Conservation (phyloP, 2,329 filamentous ascomycete genomes). For the Zymoseptoria crescenta region DNA sequence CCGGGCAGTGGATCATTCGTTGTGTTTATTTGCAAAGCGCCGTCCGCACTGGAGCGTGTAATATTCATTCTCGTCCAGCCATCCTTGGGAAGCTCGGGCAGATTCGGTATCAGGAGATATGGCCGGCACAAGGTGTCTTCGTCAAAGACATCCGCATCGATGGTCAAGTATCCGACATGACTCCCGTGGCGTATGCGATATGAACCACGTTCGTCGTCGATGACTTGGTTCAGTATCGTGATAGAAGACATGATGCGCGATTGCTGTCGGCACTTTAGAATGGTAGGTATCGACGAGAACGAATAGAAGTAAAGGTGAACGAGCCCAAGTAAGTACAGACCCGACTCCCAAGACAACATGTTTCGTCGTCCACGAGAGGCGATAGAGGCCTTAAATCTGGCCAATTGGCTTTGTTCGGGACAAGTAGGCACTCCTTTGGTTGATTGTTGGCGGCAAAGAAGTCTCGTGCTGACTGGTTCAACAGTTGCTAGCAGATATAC, state of each 20-base stretch:
- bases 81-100: constrained; percentile 21
- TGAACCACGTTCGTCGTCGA: not conserved
- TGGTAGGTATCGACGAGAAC: not conserved
- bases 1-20: constrained; percentile 14
- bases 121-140: constrained; percentile 28
- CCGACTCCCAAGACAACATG: too few species aligned
- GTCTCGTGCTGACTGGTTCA: too few species aligned
- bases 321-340: not conserved
- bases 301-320: not conserved
- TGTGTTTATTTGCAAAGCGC: constrained; percentile 12
- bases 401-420: too few species aligned
- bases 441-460: too few species aligned
- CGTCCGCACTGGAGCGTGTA: constrained; percentile 8
- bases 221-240: not conserved
- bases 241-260: not conserved
- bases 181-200: not conserved
- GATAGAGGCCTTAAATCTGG: too few species aligned
- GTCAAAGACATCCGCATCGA: not conserved
- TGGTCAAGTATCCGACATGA: constrained; percentile 1
- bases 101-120: constrained; percentile 25
- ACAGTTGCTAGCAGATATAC: too few species aligned
- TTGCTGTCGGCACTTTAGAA: not conserved
- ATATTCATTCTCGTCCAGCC: constrained; percentile 23
- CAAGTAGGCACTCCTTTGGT: too few species aligned
- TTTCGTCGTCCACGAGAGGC: too few species aligned